Conservation (phyloP, 1,284 basidiomycete species). For the Heterobasidion occidentale region DNA sequence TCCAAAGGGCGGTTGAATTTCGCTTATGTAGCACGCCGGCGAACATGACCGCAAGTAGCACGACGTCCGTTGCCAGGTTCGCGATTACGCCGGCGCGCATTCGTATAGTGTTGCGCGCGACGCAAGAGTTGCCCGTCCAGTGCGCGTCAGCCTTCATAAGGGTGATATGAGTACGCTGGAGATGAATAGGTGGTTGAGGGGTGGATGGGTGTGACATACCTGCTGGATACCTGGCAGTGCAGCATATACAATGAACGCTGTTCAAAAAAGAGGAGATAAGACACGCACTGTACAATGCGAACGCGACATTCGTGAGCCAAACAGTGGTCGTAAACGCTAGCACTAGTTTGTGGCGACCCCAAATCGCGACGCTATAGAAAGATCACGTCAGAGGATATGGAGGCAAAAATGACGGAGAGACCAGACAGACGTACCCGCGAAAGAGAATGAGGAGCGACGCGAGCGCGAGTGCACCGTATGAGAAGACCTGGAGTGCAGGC, state of each 20-base stretch:
- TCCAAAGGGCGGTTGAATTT: constrained; percentile 6
- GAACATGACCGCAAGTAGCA: constrained; percentile 1
- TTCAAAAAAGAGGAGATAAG: background rate
- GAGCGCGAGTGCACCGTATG: constrained; percentile 1
- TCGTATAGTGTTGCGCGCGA: no score
- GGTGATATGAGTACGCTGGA: no score
- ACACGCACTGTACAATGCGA: constrained; percentile 3
- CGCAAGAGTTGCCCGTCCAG: no score
- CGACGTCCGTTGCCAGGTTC: background rate
- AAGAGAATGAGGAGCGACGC: constrained; percentile 6
- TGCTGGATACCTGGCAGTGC: no score
- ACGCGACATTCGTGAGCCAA: constrained; percentile 4
- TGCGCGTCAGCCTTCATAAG: no score
- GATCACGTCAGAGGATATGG: background rate
- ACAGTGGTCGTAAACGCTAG: background rate
- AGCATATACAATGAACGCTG: no score
- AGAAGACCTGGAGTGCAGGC: constrained; percentile 1
- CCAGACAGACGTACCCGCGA: constrained; percentile 1
- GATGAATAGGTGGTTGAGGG: no score
- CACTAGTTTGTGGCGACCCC: constrained; percentile 1
- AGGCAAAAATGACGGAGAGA: background rate
- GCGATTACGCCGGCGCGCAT: no score
- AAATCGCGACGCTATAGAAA: constrained; percentile 4
- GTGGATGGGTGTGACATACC: no score
- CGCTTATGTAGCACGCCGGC: constrained; percentile 5